These are phyloP conservation scores for Xylaria digitata DNA, from an alignment of 2,329 filamentous ascomycete genomes.

Conservation along the genomic window DNA sequence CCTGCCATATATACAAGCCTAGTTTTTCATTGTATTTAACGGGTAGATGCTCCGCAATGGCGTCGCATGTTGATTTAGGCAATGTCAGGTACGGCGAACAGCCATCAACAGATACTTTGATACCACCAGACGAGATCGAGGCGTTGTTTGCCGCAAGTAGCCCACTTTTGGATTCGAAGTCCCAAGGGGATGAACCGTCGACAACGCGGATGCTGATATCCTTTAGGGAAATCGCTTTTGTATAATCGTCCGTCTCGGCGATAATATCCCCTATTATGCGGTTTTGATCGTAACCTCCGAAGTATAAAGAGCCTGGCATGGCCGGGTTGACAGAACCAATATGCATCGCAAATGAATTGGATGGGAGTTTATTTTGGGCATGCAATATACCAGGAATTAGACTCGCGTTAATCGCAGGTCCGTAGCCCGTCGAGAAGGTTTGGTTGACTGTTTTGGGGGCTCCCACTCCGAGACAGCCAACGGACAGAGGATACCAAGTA, in stretches of 20 bases:
- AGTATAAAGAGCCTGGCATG: conserved; percentile 52
- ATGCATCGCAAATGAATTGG: conserved; percentile 57
- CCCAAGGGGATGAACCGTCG: conserved; percentile 55
- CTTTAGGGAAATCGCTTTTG: conserved; percentile 48
- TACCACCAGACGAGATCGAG: conserved; percentile 43
- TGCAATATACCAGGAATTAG: conserved; percentile 48
- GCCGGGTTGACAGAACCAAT: conserved; percentile 53
- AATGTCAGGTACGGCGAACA: conserved; percentile 57
- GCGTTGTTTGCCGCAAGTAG: conserved; percentile 48
- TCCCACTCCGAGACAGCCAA: conserved; percentile 50
- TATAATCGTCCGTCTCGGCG: conserved; percentile 40
- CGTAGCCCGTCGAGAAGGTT: conserved; percentile 40
- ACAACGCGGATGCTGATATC: conserved; percentile 57
- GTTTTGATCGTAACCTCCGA: conserved; percentile 57
- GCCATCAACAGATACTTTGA: conserved; percentile 50
- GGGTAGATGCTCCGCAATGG: conserved; percentile 53
- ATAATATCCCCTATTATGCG: conserved; percentile 53
- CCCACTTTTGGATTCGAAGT: conserved; percentile 46
- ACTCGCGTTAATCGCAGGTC: conserved; percentile 47
- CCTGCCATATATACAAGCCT: conserved; percentile 58
- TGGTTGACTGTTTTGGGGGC: conserved; percentile 46
- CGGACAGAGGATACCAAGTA: conserved; percentile 48
- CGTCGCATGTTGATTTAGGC: conserved; percentile 55
- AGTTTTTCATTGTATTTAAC: conserved; percentile 52
- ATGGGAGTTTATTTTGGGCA: conserved; percentile 46